These are phyloP conservation scores for Pseudogymnoascus sp. DNA, from an alignment of 2,329 filamentous ascomycete genomes.

Conservation along the genomic window DNA sequence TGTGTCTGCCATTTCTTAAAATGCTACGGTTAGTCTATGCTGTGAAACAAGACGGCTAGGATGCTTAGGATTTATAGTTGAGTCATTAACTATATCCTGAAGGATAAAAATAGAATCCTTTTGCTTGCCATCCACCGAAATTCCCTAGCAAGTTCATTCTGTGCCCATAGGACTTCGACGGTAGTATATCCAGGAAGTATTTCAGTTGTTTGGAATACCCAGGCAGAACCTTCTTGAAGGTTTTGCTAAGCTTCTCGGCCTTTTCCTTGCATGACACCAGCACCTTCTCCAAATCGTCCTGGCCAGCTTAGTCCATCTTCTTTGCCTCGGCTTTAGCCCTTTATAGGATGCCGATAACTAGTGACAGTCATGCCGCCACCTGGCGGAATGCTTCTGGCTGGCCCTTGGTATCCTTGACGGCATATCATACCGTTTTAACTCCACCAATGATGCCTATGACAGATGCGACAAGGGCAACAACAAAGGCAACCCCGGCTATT, in stretches of 20 bases:
- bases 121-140: background rate
- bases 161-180: background rate
- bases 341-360: constrained; percentile 15
- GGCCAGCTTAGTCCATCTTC: constrained; percentile 5
- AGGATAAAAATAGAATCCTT: background rate
- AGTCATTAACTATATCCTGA: background rate
- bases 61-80: background rate
- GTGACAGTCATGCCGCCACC: constrained; percentile 17
- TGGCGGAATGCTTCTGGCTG: constrained; percentile 19
- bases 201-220: background rate
- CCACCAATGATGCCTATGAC: constrained; percentile 18
- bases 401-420: constrained; percentile 16
- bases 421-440: constrained; percentile 18
- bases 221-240: constrained; percentile 17
- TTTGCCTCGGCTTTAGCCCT: constrained; percentile 12
- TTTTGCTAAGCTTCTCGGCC: constrained; percentile 16
- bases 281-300: constrained; percentile 12
- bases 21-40: background rate
- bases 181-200: background rate
- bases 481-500: constrained; percentile 14
- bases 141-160: background rate
- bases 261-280: constrained; percentile 17
- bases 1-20: background rate
- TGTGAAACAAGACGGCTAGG: constrained; percentile 8
- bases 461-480: constrained; percentile 16